Percentiles rank a stretch among this genome's conserved stretches.
These are phyloP conservation scores for Petunia secreta DNA, from an alignment of 257 asterid genomes.

Conservation along the genomic window DNA sequence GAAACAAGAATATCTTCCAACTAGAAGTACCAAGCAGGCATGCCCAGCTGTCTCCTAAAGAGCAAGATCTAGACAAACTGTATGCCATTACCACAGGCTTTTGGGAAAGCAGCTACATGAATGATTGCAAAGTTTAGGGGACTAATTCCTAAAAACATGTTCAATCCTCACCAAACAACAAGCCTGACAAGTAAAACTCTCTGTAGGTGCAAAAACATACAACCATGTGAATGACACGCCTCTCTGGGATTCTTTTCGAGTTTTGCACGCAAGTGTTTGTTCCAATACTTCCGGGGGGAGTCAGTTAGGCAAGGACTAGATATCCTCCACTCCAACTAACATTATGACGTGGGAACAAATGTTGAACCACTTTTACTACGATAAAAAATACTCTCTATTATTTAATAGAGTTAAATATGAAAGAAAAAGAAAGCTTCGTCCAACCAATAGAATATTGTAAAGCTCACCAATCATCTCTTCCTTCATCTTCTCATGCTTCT, in stretches of 20 bases:
- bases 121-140: slow-evolving; percentile 4
- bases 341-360: neutral
- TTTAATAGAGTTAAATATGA: neutral
- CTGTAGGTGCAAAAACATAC: neutral
- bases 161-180: neutral
- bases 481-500: slow-evolving; percentile 94
- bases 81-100: neutral
- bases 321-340: neutral
- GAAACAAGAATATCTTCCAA: neutral
- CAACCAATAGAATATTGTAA: neutral
- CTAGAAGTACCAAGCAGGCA: too few species aligned
- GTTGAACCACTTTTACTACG: neutral
- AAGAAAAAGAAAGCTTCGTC: slow-evolving; percentile 8
- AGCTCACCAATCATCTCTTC: slow-evolving; percentile 97
- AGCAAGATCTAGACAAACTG: too few species aligned
- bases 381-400: neutral
- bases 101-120: neutral
- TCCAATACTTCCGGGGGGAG: neutral
- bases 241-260: neutral
- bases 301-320: neutral
- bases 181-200: neutral
- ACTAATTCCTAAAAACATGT: neutral
- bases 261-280: neutral
- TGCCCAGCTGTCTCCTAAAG: too few species aligned
- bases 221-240: neutral